These are phyloP conservation scores for Debaryomyces robertsiae DNA, from an alignment of 1,139 yeast genomes.

Conservation along the genomic window DNA sequence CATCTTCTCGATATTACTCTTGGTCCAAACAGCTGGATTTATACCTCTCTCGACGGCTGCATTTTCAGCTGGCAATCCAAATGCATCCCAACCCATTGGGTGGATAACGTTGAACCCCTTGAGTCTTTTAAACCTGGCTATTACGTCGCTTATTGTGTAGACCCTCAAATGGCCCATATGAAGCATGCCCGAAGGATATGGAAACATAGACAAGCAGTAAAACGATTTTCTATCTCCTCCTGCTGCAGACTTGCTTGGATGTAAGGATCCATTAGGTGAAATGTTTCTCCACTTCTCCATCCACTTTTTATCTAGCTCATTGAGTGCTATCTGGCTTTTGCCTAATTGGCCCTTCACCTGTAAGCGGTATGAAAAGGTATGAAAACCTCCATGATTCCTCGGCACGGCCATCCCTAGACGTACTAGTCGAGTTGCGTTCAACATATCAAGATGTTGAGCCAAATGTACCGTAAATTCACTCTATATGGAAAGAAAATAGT, in stretches of 20 bases:
- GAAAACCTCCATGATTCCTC: not conserved
- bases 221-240: constrained; percentile 41
- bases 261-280: constrained; percentile 42
- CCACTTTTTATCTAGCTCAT: constrained; percentile 55
- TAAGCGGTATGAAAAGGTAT: not conserved
- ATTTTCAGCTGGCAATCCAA: constrained; percentile 97
- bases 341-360: too few species aligned
- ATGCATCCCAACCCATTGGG: constrained; percentile 99
- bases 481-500: too few species aligned
- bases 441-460: too few species aligned
- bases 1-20: constrained; percentile 75
- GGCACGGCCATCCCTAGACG: not conserved
- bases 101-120: constrained; percentile 80
- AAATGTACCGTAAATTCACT: too few species aligned
- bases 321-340: constrained; percentile 9
- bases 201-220: constrained; percentile 86
- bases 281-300: constrained; percentile 46
- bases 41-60: constrained; percentile 89
- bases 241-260: constrained; percentile 42
- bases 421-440: not conserved
- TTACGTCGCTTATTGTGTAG: constrained; percentile 83
- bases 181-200: constrained; percentile 89
- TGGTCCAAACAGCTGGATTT: constrained; percentile 84
- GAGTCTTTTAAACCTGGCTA: constrained; percentile 76
- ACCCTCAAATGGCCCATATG: constrained; percentile 96